phyloP scores from a whole-genome alignment of 2,329 filamentous ascomycete species.

The Xylariaceae sp. region DNA sequence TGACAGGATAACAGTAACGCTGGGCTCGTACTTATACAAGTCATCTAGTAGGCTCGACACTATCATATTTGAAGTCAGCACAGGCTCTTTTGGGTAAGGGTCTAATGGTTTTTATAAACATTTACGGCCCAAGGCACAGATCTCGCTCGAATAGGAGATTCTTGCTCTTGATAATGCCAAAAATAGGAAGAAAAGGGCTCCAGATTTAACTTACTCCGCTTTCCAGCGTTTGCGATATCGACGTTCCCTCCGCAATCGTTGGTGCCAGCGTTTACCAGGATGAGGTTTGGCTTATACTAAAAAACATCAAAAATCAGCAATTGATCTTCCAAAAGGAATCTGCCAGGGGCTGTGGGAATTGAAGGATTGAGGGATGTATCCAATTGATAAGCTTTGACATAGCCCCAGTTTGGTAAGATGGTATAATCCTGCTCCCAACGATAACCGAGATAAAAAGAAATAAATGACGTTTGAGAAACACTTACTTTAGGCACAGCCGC shows the following conservation, averaged over 20 bases:
- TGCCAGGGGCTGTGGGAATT: not conserved
- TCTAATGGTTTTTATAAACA: too few relatives aligned
- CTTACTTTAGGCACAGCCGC: constrained; percentile 32
- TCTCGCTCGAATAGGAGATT: not conserved
- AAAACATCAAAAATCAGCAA: not conserved
- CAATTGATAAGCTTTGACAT: not conserved
- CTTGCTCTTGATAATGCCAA: not conserved
- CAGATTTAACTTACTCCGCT: constrained; percentile 30
- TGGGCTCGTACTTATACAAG: constrained; percentile 40
- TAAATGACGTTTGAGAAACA: not conserved
- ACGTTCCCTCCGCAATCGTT: constrained; percentile 48
- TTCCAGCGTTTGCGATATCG: constrained; percentile 38
- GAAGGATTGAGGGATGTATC: not conserved
- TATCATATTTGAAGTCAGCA: constrained; percentile 1
- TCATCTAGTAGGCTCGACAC: constrained; percentile 41
- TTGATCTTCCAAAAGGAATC: not conserved
- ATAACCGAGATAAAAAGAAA: not conserved
- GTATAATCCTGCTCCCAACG: not conserved
- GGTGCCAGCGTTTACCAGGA: constrained; percentile 49
- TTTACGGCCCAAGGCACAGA: not conserved
- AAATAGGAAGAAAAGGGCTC: not conserved
- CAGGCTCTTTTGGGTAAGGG: too few relatives aligned
- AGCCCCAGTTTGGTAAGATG: too few relatives aligned
- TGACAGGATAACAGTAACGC: constrained; percentile 44
- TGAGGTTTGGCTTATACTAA: constrained; percentile 44